Evolutionary conservation across 169 alveolate species (phyloP), one percentile per base, ranked within the genome.

Genomic region (Haemoproteus tartakovskyi): DNA sequence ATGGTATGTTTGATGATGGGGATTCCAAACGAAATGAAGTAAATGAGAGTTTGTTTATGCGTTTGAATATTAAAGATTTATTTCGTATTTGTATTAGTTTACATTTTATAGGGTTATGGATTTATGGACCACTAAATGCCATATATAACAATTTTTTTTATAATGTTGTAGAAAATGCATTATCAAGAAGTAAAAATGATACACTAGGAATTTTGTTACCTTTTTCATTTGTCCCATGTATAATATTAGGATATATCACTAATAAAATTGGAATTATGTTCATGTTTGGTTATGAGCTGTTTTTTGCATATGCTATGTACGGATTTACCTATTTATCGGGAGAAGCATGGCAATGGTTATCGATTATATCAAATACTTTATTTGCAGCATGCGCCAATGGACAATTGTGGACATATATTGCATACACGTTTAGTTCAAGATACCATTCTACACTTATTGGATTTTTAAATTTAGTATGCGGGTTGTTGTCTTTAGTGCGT

Each of bases 361-460:
- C 90, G 6, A 79, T 79, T 1, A 80, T 79, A 4, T 79, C 79
- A 0, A 79, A 63, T 30, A 38, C 87, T 16, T 24, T 85, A 33
- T 85, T 50, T 33, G 50, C 84, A 19, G 47, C 90, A 6, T 64
- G 83, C 60, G 64, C 79, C 2, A 64, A 63, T 50, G 90, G 90
- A 0, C 90, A 85, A 9, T 19, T 85, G 4, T 79, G 87, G 88
- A 60, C 85, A 6, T 85, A 79, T 19, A 60, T 64, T 1, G 80
- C 85, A 14, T 86, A 41, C 14, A 85, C 87, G 1, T 85, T 79
- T 70, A 87, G 85, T 29, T 80, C 90, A n/a, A 50, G 48, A 61
- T 79, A 79, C 21, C 83, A 79, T 46, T 79, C 87, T 1, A 51
- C 85, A 1, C 48, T 85, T 3, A 50, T 85, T n/a, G 90, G 90